These are phyloP conservation scores for Coemansia sp. DNA, from an alignment of 192 early-diverging fungal genomes.

Conservation along the genomic window DNA sequence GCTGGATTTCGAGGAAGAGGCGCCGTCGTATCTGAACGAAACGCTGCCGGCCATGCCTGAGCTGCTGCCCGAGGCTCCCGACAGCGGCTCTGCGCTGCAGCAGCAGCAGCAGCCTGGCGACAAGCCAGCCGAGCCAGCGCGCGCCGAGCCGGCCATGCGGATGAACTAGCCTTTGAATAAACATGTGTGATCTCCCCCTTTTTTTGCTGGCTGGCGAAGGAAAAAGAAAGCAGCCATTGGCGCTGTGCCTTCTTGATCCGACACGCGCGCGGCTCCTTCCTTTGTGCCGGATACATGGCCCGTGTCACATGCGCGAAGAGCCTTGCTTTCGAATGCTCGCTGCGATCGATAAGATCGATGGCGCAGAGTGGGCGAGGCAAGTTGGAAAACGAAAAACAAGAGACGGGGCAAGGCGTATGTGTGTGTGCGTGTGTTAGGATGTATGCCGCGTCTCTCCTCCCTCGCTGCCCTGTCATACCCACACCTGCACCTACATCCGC, in stretches of 20 bases:
- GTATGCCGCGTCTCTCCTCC: too few species aligned
- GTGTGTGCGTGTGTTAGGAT: too few species aligned
- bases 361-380: not conserved
- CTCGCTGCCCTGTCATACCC: too few species aligned
- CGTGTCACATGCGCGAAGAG: not conserved
- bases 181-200: too few species aligned
- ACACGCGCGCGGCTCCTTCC: too few species aligned
- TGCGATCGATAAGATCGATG: not conserved
- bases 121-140: conserved; percentile 6
- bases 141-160: conserved; percentile 32
- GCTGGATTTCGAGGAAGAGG: conserved; percentile 59
- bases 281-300: not conserved
- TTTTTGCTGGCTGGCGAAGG: too few species aligned
- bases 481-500: too few species aligned
- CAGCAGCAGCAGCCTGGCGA: conserved; percentile 15
- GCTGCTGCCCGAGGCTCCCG: conserved; percentile 37
- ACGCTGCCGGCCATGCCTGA: conserved; percentile 30
- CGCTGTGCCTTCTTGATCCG: too few species aligned
- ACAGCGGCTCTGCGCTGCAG: conserved; percentile 9
- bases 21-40: conserved; percentile 41
- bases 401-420: too few species aligned
- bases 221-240: too few species aligned
- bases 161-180: conserved; percentile 7
- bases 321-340: not conserved
- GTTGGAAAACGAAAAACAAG: not conserved